Evolutionary conservation across 805 yeast genomes (phyloP).

Genomic region (Metschnikowia henanensis): DNA sequence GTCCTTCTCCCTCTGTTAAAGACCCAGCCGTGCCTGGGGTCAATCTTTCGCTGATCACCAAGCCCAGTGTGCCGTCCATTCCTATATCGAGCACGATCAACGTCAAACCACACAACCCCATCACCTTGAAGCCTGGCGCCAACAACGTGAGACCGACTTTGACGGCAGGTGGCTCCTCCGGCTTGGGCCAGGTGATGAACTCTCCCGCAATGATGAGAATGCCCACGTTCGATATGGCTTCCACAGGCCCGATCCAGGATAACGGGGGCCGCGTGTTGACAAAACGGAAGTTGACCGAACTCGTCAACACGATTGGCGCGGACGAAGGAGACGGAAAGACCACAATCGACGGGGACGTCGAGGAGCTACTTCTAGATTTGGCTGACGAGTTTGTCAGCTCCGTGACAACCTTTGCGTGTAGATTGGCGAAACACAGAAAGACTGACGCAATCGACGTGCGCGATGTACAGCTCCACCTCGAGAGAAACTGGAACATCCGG

Average conservation of each 20-base stretch:
- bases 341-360: slow-evolving; percentile 92
- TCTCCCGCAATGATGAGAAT: slow-evolving; percentile 74
- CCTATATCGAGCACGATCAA: slow-evolving; percentile 71
- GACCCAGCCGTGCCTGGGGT: slow-evolving; percentile 21
- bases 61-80: slow-evolving; percentile 61
- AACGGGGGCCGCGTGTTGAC: slow-evolving; percentile 82
- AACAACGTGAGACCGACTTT: slow-evolving; percentile 66
- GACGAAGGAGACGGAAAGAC: slow-evolving; percentile 93
- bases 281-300: slow-evolving; percentile 84
- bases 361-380: slow-evolving; percentile 82
- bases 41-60: slow-evolving; percentile 42
- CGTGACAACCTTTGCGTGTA: slow-evolving; percentile 91
- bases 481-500: slow-evolving; percentile 91
- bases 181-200: slow-evolving; percentile 59
- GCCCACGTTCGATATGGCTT: slow-evolving; percentile 73
- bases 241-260: slow-evolving; percentile 35
- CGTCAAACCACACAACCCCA: slow-evolving; percentile 65
- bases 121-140: slow-evolving; percentile 56
- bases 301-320: slow-evolving; percentile 77
- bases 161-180: slow-evolving; percentile 80
- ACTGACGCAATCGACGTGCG: slow-evolving; percentile 82
- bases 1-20: slow-evolving; percentile 11
- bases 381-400: slow-evolving; percentile 95
- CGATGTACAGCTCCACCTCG: slow-evolving; percentile 90
- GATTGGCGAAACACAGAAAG: slow-evolving; percentile 92